These are phyloP conservation scores for Ephemerocybe angulata DNA, from an alignment of 768 basidiomycete genomes.

Conservation along the genomic window DNA sequence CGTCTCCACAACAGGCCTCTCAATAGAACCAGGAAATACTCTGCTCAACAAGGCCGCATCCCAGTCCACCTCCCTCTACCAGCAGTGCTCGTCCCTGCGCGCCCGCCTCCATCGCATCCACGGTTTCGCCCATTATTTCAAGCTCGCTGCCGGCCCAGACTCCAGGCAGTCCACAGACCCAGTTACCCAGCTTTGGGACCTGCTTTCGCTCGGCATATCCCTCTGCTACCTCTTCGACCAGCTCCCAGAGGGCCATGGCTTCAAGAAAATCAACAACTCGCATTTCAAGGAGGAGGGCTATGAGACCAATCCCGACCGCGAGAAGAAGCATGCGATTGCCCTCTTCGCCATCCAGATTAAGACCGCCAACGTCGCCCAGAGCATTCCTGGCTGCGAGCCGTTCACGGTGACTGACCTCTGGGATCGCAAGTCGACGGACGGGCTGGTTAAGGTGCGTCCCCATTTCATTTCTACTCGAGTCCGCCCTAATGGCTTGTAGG, in stretches of 20 bases:
- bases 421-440: slow-evolving; percentile 88
- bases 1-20: slow-evolving; percentile 56
- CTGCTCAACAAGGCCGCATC: slow-evolving; percentile 91
- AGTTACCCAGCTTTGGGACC: slow-evolving; percentile 91
- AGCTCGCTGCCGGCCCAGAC: slow-evolving; percentile 52
- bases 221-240: slow-evolving; percentile 97
- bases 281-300: slow-evolving; percentile 63
- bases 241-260: slow-evolving; percentile 63
- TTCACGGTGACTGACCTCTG: slow-evolving; percentile 92
- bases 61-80: slow-evolving; percentile 83
- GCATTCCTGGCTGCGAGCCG: slow-evolving; percentile 67
- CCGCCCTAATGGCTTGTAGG: slow-evolving; percentile 41
- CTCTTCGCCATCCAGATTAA: slow-evolving; percentile 89
- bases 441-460: slow-evolving; percentile 81
- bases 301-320: slow-evolving; percentile 71
- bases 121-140: slow-evolving; percentile 68
- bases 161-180: slow-evolving; percentile 83
- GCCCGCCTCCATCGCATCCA: slow-evolving; percentile 74
- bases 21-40: slow-evolving; percentile 78
- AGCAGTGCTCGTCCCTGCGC: slow-evolving; percentile 81
- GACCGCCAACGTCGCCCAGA: slow-evolving; percentile 53
- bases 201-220: slow-evolving; percentile 88
- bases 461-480: not conserved
- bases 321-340: slow-evolving; percentile 87
- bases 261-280: slow-evolving; percentile 56